Evolutionary conservation across 23 red algal genomes (phyloP), one percentile per base, ranked within the genome.

Genomic region (Chondrus crispus): DNA sequence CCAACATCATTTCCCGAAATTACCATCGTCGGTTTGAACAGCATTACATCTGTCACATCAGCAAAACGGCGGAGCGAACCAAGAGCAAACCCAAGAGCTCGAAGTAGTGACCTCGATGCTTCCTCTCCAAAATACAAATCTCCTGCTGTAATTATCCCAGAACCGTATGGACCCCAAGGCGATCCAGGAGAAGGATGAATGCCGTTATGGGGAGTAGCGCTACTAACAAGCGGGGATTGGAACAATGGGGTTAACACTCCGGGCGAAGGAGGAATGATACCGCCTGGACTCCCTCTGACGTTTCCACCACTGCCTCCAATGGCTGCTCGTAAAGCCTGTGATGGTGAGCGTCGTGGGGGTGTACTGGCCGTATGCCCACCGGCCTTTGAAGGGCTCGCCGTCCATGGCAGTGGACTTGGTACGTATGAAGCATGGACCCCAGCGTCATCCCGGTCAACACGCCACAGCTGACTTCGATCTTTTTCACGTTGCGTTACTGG

Each of bases 51-150:
- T 68, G 84, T 16, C 16, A 64, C 77, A 19, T 39, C 41, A 7
- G 89, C 69, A 32, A 92, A 82, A 39, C 76, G 72, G 36, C 89
- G 75, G 36, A 92, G 62, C 5, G 89, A 75, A 30, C 75, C 63
- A 6, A 84, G 30, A 44, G 89, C 89, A 75, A 16, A 64, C 11
- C 66, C 75, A n/a, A 92, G 33, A 4, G 62, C 76, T 72, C 89
- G 75, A 3, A 83, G 60, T 42, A 92, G 42, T 46, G 89, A 92
- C 48, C 66, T 39, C 36, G 79, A 74, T 26, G 63, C 89, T 71
- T 92, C 89, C 76, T 84, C 89, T 70, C 77, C 89, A 43, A 92
- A 92, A 8, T 30, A 76, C 18, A 92, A 51, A 28, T 49, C 89
- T 68, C 50, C 42, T 43, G 41, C 68, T 22, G 89, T 84, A 48